A percentile compares a stretch with the other conserved stretches of the same genome.
These are phyloP conservation scores for Suillus variegatus DNA, from an alignment of 768 basidiomycete genomes.

Conservation along the genomic window DNA sequence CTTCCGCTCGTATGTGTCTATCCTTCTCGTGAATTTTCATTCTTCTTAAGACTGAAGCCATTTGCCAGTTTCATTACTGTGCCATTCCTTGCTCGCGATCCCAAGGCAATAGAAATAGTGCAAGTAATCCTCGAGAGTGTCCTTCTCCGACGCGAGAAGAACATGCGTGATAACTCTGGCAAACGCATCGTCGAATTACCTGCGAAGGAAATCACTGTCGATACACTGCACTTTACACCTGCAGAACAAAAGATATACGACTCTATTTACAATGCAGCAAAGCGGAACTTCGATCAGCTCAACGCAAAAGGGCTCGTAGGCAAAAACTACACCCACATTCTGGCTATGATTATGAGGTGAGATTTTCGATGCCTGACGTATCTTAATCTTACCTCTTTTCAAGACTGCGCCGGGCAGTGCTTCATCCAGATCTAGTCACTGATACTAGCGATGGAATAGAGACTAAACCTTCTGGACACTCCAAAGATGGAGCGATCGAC, in stretches of 20 bases:
- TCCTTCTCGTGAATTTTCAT: not conserved
- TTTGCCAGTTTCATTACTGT: constrained; percentile 77
- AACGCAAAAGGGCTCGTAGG: constrained; percentile 76
- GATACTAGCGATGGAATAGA: constrained; percentile 46
- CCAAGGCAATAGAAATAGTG: constrained; percentile 92
- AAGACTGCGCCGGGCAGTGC: constrained; percentile 87
- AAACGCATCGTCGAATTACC: constrained; percentile 89
- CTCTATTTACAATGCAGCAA: constrained; percentile 78
- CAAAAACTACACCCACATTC: constrained; percentile 83
- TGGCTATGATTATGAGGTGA: constrained; percentile 94
- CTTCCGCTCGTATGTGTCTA: constrained; percentile 74
- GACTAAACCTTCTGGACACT: constrained; percentile 32
- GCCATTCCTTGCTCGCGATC: constrained; percentile 89
- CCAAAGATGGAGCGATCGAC: constrained; percentile 45
- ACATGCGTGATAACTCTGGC: constrained; percentile 85
- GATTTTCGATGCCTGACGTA: constrained; percentile 19
- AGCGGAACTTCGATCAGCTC: constrained; percentile 76
- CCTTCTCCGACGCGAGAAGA: constrained; percentile 88
- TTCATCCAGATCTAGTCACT: constrained; percentile 86
- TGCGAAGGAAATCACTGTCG: constrained; percentile 74
- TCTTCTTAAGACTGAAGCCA: constrained; percentile 6
- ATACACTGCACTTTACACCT: constrained; percentile 77
- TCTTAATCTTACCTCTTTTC: constrained; percentile 9
- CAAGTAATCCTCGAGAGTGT: constrained; percentile 92
- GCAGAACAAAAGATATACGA: constrained; percentile 89